phyloP scores from a whole-genome alignment of 345 rosid species.

The Crucihimalaya himalaica region DNA sequence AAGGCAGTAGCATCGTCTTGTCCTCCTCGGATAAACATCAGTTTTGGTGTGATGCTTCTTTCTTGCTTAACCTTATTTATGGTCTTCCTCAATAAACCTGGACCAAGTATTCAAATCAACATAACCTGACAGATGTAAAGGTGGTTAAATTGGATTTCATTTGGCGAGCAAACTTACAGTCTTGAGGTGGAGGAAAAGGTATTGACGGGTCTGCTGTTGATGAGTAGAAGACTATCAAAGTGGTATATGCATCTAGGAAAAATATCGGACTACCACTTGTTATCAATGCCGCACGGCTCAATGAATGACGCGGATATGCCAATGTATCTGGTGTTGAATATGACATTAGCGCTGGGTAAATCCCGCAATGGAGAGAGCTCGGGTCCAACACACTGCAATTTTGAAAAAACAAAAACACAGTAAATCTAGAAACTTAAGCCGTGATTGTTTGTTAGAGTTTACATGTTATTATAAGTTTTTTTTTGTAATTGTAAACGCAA shows the following conservation, averaged over 20 bases:
- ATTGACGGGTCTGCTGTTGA: constrained; percentile 83
- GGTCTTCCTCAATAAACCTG: constrained; percentile 74
- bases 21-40: constrained; percentile 80
- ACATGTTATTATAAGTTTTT: no score
- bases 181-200: constrained; percentile 94
- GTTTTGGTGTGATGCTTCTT: constrained; percentile 82
- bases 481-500: no score
- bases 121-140: background rate
- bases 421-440: background rate
- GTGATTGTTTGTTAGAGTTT: background rate
- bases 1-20: constrained; percentile 79
- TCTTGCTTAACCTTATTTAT: constrained; percentile 92
- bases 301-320: constrained; percentile 90
- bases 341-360: constrained; percentile 76
- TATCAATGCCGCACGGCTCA: constrained; percentile 87
- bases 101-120: background rate
- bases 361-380: constrained; percentile 83
- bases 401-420: background rate
- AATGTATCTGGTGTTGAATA: constrained; percentile 80
- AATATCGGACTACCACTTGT: constrained; percentile 97
- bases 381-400: constrained; percentile 81
- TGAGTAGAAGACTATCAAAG: constrained; percentile 83
- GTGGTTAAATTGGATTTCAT: background rate
- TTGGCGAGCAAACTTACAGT: constrained; percentile 60
- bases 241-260: constrained; percentile 92